Percentiles rank a stretch among this genome's conserved stretches.
Evolutionary conservation across 306 rosid genomes (phyloP).

Genomic region (Dryas octopetala): DNA sequence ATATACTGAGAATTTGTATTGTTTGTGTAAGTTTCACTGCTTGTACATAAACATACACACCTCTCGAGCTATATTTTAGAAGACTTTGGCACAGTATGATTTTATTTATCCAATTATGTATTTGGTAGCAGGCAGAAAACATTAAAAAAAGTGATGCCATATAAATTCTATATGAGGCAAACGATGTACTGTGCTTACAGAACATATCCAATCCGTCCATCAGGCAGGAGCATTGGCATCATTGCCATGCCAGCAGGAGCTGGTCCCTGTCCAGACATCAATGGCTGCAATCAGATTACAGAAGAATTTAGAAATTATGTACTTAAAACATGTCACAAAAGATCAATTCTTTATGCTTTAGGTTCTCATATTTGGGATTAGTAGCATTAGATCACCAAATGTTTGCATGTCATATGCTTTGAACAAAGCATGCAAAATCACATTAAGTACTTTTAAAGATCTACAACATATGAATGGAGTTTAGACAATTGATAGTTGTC

Average conservation of each 20-base stretch:
- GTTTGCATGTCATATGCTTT: neutral
- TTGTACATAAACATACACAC: neutral
- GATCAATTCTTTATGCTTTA: neutral
- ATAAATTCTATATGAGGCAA: slow-evolving; percentile 1
- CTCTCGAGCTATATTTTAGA: neutral
- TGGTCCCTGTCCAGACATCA: slow-evolving; percentile 82
- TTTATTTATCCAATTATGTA: neutral
- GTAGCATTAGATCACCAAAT: neutral
- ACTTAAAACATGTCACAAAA: neutral
- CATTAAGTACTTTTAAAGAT: neutral
- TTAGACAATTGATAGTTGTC: neutral
- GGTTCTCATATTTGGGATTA: neutral
- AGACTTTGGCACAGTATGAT: neutral
- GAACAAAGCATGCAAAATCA: neutral
- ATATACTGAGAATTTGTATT: neutral
- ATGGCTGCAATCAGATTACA: slow-evolving; percentile 55
- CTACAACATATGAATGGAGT: neutral
- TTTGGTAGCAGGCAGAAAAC: neutral
- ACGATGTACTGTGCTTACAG: slow-evolving; percentile 54
- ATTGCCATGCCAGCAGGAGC: slow-evolving; percentile 83
- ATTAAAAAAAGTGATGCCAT: slow-evolving; percentile 6
- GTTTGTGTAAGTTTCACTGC: neutral
- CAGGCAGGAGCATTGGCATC: slow-evolving; percentile 98
- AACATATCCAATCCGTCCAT: slow-evolving; percentile 93
- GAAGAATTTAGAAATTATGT: slow-evolving; percentile 9